Evolutionary conservation across 495 filamentous ascomycete species (phyloP).

Genomic region (Astrothelium subdiscretum): DNA sequence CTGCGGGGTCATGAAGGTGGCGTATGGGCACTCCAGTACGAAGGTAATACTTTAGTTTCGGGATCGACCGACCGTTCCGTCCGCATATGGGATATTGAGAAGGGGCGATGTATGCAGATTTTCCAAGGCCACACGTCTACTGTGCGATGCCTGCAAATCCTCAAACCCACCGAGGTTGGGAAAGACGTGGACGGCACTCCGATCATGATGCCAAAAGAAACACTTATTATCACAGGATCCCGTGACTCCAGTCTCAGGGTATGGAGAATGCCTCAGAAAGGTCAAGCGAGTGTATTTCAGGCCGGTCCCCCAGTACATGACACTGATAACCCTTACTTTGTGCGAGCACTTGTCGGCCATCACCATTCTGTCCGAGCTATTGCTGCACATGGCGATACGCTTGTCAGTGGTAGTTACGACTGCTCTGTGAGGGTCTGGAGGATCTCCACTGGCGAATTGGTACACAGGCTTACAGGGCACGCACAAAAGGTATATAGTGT

Average conservation of each 20-base stretch:
- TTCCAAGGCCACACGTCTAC: slow-evolving; percentile 98
- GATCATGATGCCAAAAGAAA: slow-evolving; percentile 81
- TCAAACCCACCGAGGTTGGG: slow-evolving; percentile 74
- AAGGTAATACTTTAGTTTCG: slow-evolving; percentile 88
- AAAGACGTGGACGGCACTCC: slow-evolving; percentile 57
- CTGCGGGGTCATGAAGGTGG: slow-evolving; percentile 92
- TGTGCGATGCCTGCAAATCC: slow-evolving; percentile 88
- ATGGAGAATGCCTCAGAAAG: slow-evolving; percentile 85
- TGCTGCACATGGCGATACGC: slow-evolving; percentile 84
- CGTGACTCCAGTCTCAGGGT: slow-evolving; percentile 89
- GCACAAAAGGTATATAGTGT: slow-evolving; percentile 95
- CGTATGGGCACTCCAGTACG: slow-evolving; percentile 95
- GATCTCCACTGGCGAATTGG: slow-evolving; percentile 85
- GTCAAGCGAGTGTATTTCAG: slow-evolving; percentile 63
- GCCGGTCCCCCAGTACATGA: slow-evolving; percentile 65
- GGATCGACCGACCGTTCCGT: slow-evolving; percentile 95
- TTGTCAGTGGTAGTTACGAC: slow-evolving; percentile 99
- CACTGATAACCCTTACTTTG: slow-evolving; percentile 82
- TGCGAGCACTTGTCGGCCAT: slow-evolving; percentile 78
- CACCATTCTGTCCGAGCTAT: slow-evolving; percentile 95
- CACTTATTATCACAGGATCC: slow-evolving; percentile 94
- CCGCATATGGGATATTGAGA: slow-evolving; percentile 93
- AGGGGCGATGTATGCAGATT: slow-evolving; percentile 79
- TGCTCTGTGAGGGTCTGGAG: slow-evolving; percentile 94
- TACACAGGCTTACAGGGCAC: slow-evolving; percentile 82